Percentiles rank a stretch among this genome's conserved stretches.
Conservation (phyloP, 768 basidiomycete species). For the Mycena galericulata region DNA sequence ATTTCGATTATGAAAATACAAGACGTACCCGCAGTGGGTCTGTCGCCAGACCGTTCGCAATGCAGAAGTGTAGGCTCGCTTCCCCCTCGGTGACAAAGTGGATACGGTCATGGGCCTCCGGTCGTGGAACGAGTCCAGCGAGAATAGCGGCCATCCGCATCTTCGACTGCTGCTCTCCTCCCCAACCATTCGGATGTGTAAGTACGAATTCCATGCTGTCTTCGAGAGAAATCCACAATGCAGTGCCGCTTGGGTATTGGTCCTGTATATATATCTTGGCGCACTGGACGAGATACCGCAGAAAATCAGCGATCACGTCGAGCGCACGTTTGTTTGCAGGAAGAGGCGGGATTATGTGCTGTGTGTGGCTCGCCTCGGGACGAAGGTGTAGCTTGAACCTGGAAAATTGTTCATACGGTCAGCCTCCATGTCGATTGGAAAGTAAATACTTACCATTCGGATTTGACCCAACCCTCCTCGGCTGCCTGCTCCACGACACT, state of each 20-base stretch:
- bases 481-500: conserved; percentile 53
- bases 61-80: conserved; percentile 70
- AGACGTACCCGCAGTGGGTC: conserved; percentile 48
- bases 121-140: conserved; percentile 63
- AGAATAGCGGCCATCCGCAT: conserved; percentile 65
- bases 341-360: conserved; percentile 47
- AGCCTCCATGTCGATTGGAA: conserved; percentile 9
- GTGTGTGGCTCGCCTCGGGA: conserved; percentile 34
- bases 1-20: not conserved
- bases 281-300: conserved; percentile 60
- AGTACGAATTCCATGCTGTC: conserved; percentile 62
- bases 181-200: conserved; percentile 77
- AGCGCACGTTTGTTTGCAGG: conserved; percentile 55
- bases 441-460: conserved; percentile 56
- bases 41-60: conserved; percentile 57
- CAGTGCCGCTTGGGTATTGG: conserved; percentile 55
- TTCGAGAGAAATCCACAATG: conserved; percentile 60
- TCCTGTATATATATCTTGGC: conserved; percentile 61
- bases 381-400: conserved; percentile 56
- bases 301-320: conserved; percentile 62
- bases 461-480: conserved; percentile 58
- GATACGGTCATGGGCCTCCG: conserved; percentile 55
- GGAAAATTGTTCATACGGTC: not conserved
- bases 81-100: conserved; percentile 75
- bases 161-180: conserved; percentile 65